Percentiles rank a stretch among this genome's conserved stretches.
Evolutionary conservation across 2,329 filamentous ascomycete species (phyloP).

Genomic region (Pseudogymnoascus sp.): DNA sequence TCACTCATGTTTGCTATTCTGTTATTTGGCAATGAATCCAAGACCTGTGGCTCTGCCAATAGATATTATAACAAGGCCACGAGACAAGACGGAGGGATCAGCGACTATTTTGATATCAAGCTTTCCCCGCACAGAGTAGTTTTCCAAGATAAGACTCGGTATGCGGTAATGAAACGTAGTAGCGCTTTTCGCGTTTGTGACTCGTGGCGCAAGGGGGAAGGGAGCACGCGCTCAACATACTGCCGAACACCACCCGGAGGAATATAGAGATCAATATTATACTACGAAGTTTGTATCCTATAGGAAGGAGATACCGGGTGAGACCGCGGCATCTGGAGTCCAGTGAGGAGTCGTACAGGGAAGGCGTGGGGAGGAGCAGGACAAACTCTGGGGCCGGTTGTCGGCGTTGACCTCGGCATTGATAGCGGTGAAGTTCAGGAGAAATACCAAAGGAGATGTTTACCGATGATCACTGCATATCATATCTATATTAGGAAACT

Average conservation of each 20-base stretch:
- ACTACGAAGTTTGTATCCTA: neutral
- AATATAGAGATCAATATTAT: neutral
- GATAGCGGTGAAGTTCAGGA: neutral
- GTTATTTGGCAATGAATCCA: neutral
- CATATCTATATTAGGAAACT: neutral
- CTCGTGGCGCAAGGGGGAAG: neutral
- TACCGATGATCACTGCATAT: neutral
- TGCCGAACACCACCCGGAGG: neutral
- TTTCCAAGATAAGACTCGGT: neutral
- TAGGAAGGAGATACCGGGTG: neutral
- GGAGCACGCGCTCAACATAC: neutral
- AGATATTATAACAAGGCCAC: neutral
- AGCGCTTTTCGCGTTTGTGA: neutral
- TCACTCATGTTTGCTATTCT: neutral
- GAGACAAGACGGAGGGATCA: neutral
- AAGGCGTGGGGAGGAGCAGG: neutral
- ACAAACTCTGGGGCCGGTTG: neutral
- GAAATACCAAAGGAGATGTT: neutral
- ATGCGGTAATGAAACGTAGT: neutral
- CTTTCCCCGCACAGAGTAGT: neutral
- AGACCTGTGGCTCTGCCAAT: neutral
- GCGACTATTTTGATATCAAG: conserved; percentile 4
- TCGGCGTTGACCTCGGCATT: neutral
- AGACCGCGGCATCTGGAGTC: neutral
- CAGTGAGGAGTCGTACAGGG: neutral